These are phyloP conservation scores for Dendrothele bispora DNA, from an alignment of 768 basidiomycete species.

Conservation along the genomic window DNA sequence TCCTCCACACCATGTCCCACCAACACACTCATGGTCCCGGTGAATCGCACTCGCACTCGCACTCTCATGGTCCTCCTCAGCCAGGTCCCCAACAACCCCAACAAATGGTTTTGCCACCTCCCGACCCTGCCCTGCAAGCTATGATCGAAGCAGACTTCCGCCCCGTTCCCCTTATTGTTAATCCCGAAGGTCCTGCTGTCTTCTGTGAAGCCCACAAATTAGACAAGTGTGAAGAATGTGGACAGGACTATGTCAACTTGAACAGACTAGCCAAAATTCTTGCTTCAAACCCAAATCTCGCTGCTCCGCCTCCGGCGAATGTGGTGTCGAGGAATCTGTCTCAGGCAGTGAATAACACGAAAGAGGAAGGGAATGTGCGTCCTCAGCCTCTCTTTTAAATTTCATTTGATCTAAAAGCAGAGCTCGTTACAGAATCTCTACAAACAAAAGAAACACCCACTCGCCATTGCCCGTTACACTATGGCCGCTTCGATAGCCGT, in stretches of 20 bases:
- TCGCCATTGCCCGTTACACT: conserved; percentile 79
- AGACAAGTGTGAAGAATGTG: conserved; percentile 75
- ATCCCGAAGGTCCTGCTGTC: conserved; percentile 51
- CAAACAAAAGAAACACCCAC: conserved; percentile 66
- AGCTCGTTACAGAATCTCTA: conserved; percentile 63
- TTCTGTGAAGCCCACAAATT: conserved; percentile 67
- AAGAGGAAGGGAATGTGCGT: conserved; percentile 94
- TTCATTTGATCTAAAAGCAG: conserved; percentile 5
- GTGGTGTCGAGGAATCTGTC: conserved; percentile 76
- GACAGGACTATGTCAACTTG: conserved; percentile 68
- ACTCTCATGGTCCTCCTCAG: too few species aligned
- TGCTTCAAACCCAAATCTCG: conserved; percentile 63
- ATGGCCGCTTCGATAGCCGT: conserved; percentile 75
- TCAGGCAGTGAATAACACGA: conserved; percentile 71
- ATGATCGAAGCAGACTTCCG: conserved; percentile 73
- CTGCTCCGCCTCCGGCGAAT: conserved; percentile 75
- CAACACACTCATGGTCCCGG: conserved; percentile 63
- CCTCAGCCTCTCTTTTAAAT: conserved; percentile 12
- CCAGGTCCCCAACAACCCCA: conserved; percentile 42
- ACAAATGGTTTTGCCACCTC: conserved; percentile 36
- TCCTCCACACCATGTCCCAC: conserved; percentile 69
- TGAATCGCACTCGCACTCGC: conserved; percentile 49
- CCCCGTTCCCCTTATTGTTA: conserved; percentile 52
- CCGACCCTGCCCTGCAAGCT: conserved; percentile 74
- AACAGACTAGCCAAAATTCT: conserved; percentile 79